Evolutionary conservation across 768 basidiomycete genomes (phyloP).

Genomic region (Boletus subcaerulescens): DNA sequence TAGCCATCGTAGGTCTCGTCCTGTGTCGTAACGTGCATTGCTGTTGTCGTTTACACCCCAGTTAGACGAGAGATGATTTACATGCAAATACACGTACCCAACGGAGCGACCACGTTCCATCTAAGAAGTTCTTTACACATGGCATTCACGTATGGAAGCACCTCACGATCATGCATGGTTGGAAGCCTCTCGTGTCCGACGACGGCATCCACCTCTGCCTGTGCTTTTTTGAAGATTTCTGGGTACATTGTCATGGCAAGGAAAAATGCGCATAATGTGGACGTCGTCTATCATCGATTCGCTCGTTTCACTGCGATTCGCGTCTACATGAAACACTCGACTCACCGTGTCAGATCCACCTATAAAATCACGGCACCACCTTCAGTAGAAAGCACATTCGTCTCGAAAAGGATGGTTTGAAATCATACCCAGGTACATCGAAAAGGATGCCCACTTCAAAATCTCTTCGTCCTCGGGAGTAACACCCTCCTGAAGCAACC

Average conservation of each 20-base stretch:
- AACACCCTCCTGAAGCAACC: conserved; percentile 3
- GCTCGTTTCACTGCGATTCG: neutral
- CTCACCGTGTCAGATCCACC: conserved; percentile 22
- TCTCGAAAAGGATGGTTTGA: neutral
- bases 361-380: conserved; percentile 3
- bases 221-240: conserved; percentile 3
- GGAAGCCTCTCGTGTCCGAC: conserved; percentile 10
- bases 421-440: conserved; percentile 12
- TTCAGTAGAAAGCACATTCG: neutral
- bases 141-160: conserved; percentile 15
- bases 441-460: conserved; percentile 9
- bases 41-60: neutral
- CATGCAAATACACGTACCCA: neutral
- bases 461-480: conserved; percentile 6
- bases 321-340: conserved; percentile 20
- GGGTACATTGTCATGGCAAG: conserved; percentile 13
- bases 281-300: conserved; percentile 12
- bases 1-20: conserved; percentile 20
- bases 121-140: conserved; percentile 15
- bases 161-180: conserved; percentile 5
- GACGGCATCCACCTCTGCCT: conserved; percentile 9
- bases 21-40: conserved; percentile 10
- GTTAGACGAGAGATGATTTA: neutral
- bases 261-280: conserved; percentile 15
- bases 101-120: neutral